phyloP scores from a whole-genome alignment of 257 asterid genomes.

The Fraxinus americana region DNA sequence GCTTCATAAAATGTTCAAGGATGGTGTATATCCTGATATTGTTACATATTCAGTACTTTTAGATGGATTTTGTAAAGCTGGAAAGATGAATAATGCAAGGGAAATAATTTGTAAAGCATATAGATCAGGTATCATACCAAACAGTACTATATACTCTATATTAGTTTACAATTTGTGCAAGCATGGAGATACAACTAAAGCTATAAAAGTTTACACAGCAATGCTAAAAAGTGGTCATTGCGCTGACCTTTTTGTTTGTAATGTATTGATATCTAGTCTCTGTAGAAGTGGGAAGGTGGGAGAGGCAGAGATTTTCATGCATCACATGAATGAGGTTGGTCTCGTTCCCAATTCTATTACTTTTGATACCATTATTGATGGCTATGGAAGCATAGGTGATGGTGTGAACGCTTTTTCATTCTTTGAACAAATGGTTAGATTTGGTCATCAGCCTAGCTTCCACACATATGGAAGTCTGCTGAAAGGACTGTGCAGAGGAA shows the following conservation, averaged over 20 bases:
- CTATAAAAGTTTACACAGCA: conserved; percentile 46
- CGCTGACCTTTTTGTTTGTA: conserved; percentile 56
- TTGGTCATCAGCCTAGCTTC: conserved; percentile 62
- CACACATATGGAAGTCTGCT: conserved; percentile 67
- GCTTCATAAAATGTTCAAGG: conserved; percentile 53
- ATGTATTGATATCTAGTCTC: conserved; percentile 63
- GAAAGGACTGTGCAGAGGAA: conserved; percentile 77
- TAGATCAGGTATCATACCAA: conserved; percentile 57
- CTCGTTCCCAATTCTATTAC: conserved; percentile 56
- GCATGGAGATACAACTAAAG: conserved; percentile 52
- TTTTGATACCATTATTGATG: conserved; percentile 64
- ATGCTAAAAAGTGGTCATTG: conserved; percentile 57
- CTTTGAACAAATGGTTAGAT: conserved; percentile 64
- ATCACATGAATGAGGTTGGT: conserved; percentile 51
- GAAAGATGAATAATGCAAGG: conserved; percentile 47
- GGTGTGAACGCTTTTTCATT: conserved; percentile 58
- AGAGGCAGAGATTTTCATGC: conserved; percentile 73
- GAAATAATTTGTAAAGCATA: conserved; percentile 69
- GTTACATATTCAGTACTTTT: conserved; percentile 79
- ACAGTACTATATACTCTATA: conserved; percentile 55
- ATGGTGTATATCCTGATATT: conserved; percentile 57
- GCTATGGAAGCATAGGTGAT: conserved; percentile 59
- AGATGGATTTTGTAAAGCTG: conserved; percentile 75
- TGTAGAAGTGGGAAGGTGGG: conserved; percentile 56
- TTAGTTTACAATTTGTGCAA: conserved; percentile 67